These are phyloP conservation scores for Cryphonectria carpinicola DNA, from an alignment of 2,329 filamentous ascomycete species.

Conservation along the genomic window DNA sequence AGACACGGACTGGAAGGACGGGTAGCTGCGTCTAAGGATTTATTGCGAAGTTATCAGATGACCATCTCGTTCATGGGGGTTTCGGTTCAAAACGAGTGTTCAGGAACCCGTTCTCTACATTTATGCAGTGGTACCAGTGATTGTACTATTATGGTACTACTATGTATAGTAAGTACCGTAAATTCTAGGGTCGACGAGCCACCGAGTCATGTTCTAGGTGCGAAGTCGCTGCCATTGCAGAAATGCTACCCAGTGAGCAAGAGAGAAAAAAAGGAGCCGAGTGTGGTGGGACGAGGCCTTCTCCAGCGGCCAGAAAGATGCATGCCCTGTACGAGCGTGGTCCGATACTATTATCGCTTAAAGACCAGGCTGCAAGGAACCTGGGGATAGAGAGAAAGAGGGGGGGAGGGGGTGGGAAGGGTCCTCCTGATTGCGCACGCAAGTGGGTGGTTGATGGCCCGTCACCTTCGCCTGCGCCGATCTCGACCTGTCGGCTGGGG, in stretches of 20 bases:
- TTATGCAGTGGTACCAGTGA: not conserved
- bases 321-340: not conserved
- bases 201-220: not conserved
- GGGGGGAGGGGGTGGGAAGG: not conserved
- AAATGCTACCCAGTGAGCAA: not conserved
- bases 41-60: not conserved
- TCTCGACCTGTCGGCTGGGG: not conserved
- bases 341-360: not conserved
- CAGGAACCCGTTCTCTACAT: not conserved
- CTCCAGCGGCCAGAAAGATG: not conserved
- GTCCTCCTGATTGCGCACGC: constrained; percentile 2
- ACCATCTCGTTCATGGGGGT: not conserved
- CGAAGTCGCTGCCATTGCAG: not conserved
- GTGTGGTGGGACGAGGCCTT: not conserved
- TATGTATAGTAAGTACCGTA: not conserved
- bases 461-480: not conserved
- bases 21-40: not conserved
- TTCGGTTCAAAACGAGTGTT: not conserved
- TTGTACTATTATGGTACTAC: not conserved
- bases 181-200: not conserved
- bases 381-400: not conserved
- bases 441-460: not conserved
- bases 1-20: not conserved
- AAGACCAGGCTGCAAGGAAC: not conserved
- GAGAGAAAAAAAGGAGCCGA: not conserved